Evolutionary conservation across 116 monocot species (phyloP).

Genomic region (Papilionanthe hybrid): DNA sequence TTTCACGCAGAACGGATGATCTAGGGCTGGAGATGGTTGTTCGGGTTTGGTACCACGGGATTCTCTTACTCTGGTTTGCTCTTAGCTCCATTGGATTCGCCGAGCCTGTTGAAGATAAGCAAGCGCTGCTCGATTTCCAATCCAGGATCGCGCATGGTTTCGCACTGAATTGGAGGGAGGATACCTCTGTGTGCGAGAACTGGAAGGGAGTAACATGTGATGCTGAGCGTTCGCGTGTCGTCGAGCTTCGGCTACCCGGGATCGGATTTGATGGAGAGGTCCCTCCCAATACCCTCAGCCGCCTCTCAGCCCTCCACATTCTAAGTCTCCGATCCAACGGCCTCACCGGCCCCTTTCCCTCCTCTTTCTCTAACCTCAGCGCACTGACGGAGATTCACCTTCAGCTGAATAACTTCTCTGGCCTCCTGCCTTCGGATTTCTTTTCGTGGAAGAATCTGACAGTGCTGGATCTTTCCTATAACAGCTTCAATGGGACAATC

Average conservation of each 20-base stretch:
- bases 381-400: conserved; percentile 29
- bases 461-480: conserved; percentile 43
- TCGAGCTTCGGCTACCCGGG: conserved; percentile 33
- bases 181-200: conserved; percentile 15
- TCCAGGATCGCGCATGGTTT: conserved; percentile 9
- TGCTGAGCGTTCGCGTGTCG: conserved; percentile 15
- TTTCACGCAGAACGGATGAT: not conserved
- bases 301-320: conserved; percentile 27
- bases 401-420: conserved; percentile 33
- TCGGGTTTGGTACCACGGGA: not conserved
- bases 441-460: conserved; percentile 29
- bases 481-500: conserved; percentile 57
- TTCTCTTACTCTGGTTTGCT: not conserved
- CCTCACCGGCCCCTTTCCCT: conserved; percentile 28
- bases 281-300: conserved; percentile 32
- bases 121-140: conserved; percentile 36
- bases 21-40: conserved; percentile 2
- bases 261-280: conserved; percentile 24
- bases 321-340: conserved; percentile 36
- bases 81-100: not conserved
- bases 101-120: conserved; percentile 23
- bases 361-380: conserved; percentile 26
- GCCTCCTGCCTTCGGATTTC: conserved; percentile 25
- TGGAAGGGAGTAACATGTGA: conserved; percentile 38
- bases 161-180: conserved; percentile 26